Percentiles rank a stretch among this genome's conserved stretches.
These are phyloP conservation scores for Pisolithus marmoratus DNA, from an alignment of 768 basidiomycete genomes.

Conservation along the genomic window DNA sequence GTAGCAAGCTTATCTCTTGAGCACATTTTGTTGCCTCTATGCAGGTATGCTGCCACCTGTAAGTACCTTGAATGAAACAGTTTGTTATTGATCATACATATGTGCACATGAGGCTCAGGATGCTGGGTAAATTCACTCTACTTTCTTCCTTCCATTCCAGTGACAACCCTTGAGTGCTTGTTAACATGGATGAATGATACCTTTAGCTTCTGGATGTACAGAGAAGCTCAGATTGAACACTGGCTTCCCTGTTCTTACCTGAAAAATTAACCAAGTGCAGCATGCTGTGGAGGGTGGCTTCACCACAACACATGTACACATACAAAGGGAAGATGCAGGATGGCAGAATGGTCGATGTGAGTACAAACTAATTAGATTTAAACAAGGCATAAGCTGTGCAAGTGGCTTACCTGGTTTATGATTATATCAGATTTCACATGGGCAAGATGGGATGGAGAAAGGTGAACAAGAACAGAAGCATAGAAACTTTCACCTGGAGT, in stretches of 20 bases:
- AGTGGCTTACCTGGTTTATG: no score
- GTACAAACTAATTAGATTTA: no score
- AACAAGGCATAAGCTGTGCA: no score
- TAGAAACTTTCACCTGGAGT: no score
- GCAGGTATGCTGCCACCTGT: constrained; percentile 81
- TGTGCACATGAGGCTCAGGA: constrained; percentile 98
- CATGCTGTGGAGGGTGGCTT: no score
- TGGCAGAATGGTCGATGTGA: no score
- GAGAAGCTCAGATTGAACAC: constrained; percentile 88
- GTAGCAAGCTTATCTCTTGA: not conserved
- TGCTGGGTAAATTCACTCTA: constrained; percentile 57
- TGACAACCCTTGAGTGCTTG: not conserved
- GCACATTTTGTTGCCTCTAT: not conserved
- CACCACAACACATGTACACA: no score
- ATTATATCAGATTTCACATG: no score
- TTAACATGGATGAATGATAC: not conserved
- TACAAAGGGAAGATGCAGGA: no score
- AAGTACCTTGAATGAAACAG: constrained; percentile 90
- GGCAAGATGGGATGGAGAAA: no score
- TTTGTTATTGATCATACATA: constrained; percentile 86
- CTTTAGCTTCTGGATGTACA: constrained; percentile 82
- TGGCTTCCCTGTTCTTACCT: constrained; percentile 93
- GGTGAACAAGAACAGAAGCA: no score
- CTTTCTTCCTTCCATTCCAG: not conserved
- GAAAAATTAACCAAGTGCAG: no score